Evolutionary conservation across 2,329 filamentous ascomycete species (phyloP).

Genomic region (Sporothrix mexicana): DNA sequence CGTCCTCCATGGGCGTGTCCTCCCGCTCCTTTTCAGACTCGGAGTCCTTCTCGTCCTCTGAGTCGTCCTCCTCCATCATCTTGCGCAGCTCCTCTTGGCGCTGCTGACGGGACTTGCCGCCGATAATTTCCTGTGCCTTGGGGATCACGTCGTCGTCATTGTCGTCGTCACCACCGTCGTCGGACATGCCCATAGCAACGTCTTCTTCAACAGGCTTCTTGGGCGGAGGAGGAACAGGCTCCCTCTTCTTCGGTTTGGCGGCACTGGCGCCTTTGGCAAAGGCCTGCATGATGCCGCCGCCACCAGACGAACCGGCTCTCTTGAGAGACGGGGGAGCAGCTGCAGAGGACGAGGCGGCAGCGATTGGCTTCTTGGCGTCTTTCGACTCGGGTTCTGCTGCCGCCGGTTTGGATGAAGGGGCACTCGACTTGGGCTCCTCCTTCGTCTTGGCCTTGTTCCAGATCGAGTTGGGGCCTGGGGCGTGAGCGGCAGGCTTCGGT

Average conservation of each 20-base stretch:
- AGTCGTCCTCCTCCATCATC: constrained; percentile 74
- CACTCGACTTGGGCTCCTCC: constrained; percentile 17
- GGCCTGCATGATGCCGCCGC: constrained; percentile 69
- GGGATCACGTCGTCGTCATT: constrained; percentile 62
- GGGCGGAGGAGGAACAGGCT: constrained; percentile 43
- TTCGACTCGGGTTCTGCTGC: constrained; percentile 41
- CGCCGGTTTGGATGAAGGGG: neutral
- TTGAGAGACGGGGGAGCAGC: constrained; percentile 47
- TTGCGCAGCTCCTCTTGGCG: constrained; percentile 69
- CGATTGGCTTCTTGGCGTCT: constrained; percentile 46
- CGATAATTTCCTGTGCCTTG: constrained; percentile 44
- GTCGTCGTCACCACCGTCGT: constrained; percentile 47
- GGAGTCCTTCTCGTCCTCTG: constrained; percentile 53
- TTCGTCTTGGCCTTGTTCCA: constrained; percentile 40
- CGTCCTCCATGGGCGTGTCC: constrained; percentile 47
- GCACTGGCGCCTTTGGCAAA: constrained; percentile 69
- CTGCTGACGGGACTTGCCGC: constrained; percentile 58
- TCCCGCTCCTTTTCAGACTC: constrained; percentile 44
- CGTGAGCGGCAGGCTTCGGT: constrained; percentile 26
- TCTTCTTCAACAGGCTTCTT: constrained; percentile 57
- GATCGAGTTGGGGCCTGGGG: constrained; percentile 29
- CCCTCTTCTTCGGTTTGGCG: constrained; percentile 57
- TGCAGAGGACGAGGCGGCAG: constrained; percentile 2
- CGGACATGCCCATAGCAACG: constrained; percentile 57
- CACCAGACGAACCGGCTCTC: constrained; percentile 57